Evolutionary conservation across 2,329 filamentous ascomycete genomes (phyloP).

Genomic region (Verticillium nubilum): DNA sequence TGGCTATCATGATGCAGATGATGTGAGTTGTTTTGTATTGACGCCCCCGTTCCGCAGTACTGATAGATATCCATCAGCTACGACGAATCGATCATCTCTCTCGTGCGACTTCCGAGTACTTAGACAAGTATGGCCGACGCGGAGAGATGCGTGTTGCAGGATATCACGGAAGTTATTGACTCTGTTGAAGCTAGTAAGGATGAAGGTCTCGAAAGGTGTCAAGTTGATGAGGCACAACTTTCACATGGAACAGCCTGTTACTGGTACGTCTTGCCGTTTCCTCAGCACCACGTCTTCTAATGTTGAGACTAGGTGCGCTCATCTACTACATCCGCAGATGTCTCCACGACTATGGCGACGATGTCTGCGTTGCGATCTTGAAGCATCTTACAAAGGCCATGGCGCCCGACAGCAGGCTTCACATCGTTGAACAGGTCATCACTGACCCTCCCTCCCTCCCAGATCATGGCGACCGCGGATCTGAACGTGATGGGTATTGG

Average conservation of each 20-base stretch:
- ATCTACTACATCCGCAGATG: conserved; percentile 29
- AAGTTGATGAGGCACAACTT: conserved; percentile 12
- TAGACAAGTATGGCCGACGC: conserved; percentile 21
- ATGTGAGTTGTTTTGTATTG: conserved; percentile 2
- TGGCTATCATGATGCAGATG: conserved; percentile 9
- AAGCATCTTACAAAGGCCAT: conserved; percentile 21
- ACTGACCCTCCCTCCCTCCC: conserved; percentile 17
- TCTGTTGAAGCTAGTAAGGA: conserved; percentile 1
- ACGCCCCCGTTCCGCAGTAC: not conserved
- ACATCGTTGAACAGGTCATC: conserved; percentile 25
- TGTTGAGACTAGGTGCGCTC: conserved; percentile 20
- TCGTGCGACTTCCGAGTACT: conserved; percentile 23
- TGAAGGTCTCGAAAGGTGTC: not conserved
- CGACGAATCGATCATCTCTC: conserved; percentile 16
- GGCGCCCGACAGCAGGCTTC: conserved; percentile 23
- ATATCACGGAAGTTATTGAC: conserved; percentile 13
- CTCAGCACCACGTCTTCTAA: not conserved
- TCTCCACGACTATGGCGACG: conserved; percentile 31
- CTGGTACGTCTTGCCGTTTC: conserved; percentile 3
- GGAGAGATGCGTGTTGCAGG: conserved; percentile 13
- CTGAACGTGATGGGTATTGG: conserved; percentile 23
- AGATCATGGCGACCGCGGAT: conserved; percentile 17
- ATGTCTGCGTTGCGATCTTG: conserved; percentile 23
- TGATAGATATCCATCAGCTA: conserved; percentile 11
- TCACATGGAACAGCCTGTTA: conserved; percentile 13